phyloP scores from a whole-genome alignment of 345 rosid species.

The Corymbia maculata region DNA sequence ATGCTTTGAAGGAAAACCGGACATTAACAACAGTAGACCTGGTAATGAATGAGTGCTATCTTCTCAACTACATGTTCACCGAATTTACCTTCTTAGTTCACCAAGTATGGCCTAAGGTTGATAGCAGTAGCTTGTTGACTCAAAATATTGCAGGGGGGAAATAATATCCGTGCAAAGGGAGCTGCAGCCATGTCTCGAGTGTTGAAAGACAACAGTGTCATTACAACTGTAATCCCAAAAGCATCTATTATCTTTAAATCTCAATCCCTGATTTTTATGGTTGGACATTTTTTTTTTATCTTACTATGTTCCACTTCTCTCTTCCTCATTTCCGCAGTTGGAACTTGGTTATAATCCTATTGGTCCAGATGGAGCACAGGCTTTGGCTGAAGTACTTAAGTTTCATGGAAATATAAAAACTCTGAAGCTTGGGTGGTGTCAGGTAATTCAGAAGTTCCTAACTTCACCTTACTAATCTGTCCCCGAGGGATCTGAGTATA shows the following conservation, averaged over 20 bases:
- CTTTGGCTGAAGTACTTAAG: constrained; percentile 79
- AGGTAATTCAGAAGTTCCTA: constrained; percentile 29
- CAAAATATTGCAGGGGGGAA: constrained; percentile 61
- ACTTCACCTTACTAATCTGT: neutral
- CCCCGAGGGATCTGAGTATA: neutral
- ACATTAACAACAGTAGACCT: constrained; percentile 66
- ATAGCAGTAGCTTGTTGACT: neutral
- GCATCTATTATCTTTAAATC: neutral
- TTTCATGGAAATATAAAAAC: constrained; percentile 77
- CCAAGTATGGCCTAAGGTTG: neutral
- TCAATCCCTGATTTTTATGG: neutral
- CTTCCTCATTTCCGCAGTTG: constrained; percentile 35
- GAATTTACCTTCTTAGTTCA: neutral
- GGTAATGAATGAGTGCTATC: constrained; percentile 30
- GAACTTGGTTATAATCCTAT: constrained; percentile 93
- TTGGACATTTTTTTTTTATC: neutral
- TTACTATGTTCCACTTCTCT: neutral
- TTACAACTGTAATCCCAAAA: constrained; percentile 55
- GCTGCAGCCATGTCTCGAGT: constrained; percentile 65
- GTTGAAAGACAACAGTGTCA: constrained; percentile 58
- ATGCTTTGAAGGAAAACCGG: constrained; percentile 77
- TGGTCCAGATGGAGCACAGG: constrained; percentile 83
- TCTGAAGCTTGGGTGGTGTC: constrained; percentile 98
- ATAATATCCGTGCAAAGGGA: constrained; percentile 77
- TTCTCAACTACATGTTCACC: neutral